Base-by-base conservation (phyloP, 441 rosid species). In the Populus tomentosa region DNA sequence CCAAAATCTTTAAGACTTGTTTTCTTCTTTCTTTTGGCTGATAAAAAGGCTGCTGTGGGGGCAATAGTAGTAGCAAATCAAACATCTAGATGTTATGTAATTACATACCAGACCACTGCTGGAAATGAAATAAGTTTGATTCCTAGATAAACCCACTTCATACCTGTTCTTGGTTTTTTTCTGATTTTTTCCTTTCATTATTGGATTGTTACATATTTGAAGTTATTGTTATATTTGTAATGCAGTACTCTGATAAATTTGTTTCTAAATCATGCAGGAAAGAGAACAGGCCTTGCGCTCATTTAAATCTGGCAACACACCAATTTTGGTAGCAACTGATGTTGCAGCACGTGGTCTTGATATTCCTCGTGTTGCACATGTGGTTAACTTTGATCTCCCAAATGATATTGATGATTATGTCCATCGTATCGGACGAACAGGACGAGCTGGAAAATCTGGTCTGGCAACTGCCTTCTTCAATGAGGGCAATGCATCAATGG, bases 281-380 rank as follows among this genome's bases (percentile, higher is more conserved):
- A 91, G 98, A 82, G 99, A 95, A 86, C 83, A 79, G 53, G 99
- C 99, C 61, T 81, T 95, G 83, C 85, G 90, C 26, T 90, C 98
- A 40, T 93, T 95, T 77, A 93, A 94, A 85, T 93, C 88, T 63
- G 98, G 99, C 24, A 88, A 84, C 64, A 89, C 97, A 21, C 99
- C 99, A 20, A 95, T 95, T 53, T 81, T 95, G 84, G 99, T 95
- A 2, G 98, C 98, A 53, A 93, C 97, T 5, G 99, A 95, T 67
- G 98, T 94, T 76, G 97, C 98, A 70, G 98, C 98, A 1, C 98
- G 98, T 65, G 98, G 97, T 68, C 98, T 93, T 63, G 98, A 95
- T 82, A 93, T 93, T 33, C 99, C 98, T 14, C 92, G 90, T 13
- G 98, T 95, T 11, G 95, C 98, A 33, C 98, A 95, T 62, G 98